Evolutionary conservation across 257 asterid species (phyloP), one percentile per base, ranked within the genome.

Genomic region (Fraxinus quadrangulata): DNA sequence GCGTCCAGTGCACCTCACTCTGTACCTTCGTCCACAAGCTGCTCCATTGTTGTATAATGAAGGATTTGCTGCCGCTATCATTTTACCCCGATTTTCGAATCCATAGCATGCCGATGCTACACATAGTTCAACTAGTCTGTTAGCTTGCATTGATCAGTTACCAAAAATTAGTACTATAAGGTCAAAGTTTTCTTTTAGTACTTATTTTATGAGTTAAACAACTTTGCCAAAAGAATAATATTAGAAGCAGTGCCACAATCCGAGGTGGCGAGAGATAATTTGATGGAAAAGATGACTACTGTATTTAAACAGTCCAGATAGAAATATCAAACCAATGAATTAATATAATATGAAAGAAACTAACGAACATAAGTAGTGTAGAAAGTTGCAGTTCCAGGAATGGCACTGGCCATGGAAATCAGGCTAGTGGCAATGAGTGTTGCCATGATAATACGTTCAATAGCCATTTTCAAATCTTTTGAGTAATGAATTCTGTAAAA

Each of bases 81-180:
- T 8, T 11, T 75, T 67, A 0, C 28, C 28, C 1, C 28, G 82
- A 34, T 79, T 72, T 33, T 73, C 51, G 30, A 0, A 66, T 5
- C 91, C 92, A 72, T 80, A 81, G 79, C 94, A 90, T 13, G 89
- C 71, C 4, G 92, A 88, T 8, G 94, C 94, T 88, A 81, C 72
- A 80, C 30, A 54, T 54, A n/a, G 66, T n/a, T 8, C 11, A 56
- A 56, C 28, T 9, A 1, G 1, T 56, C 8, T 7, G 4, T 56
- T 56, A 56, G 65, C 65, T 16, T 54, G 33, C 33, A 1, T 30
- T 30, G 33, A 30, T 30, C 33, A 30, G 3, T 30, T 30, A 30
- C 33, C 33, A 2, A 30, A 30, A 30, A 30, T 30, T 30, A 30
- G 33, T 30, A 30, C 33, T 30, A 30, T 30, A 1, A 30, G 33